Percentiles rank a stretch among this genome's conserved stretches.
Conservation (phyloP, 2,329 filamentous ascomycete species). For the Diplodia seriata region DNA sequence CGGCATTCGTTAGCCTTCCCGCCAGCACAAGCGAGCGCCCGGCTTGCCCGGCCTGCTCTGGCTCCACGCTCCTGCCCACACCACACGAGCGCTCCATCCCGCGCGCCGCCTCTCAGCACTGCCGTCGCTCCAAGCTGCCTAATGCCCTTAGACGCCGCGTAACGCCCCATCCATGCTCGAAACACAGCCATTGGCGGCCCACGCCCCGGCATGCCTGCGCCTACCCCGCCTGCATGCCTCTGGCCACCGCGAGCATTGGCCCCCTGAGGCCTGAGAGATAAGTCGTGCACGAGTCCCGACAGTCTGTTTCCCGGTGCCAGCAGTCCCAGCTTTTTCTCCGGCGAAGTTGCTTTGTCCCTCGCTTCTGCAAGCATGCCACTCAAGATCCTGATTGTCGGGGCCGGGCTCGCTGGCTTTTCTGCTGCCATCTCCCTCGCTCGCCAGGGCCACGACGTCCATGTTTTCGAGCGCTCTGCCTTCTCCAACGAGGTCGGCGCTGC, state of each 20-base stretch:
- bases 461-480: constrained; percentile 42
- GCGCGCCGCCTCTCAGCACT: constrained; percentile 8
- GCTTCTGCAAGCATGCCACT: constrained; percentile 30
- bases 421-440: constrained; percentile 37
- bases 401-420: constrained; percentile 38
- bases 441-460: constrained; percentile 37
- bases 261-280: constrained; percentile 16
- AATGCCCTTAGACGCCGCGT: constrained; percentile 10
- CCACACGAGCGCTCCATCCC: constrained; percentile 13
- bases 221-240: constrained; percentile 6
- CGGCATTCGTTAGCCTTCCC: not conserved
- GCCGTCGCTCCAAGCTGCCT: constrained; percentile 5
- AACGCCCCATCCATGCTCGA: constrained; percentile 8
- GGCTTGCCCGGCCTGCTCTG: not conserved
- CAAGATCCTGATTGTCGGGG: constrained; percentile 37
- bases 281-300: constrained; percentile 23
- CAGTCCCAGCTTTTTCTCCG: constrained; percentile 5
- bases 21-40: not conserved
- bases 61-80: constrained; percentile 3
- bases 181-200: constrained; percentile 8
- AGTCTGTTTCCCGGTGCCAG: constrained; percentile 6
- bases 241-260: not conserved
- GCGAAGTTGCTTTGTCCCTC: constrained; percentile 1
- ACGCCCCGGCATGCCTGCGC: not conserved
- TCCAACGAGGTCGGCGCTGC: constrained; percentile 54